Evolutionary conservation across 495 filamentous ascomycete species (phyloP).

Genomic region (Aspergillus steynii): DNA sequence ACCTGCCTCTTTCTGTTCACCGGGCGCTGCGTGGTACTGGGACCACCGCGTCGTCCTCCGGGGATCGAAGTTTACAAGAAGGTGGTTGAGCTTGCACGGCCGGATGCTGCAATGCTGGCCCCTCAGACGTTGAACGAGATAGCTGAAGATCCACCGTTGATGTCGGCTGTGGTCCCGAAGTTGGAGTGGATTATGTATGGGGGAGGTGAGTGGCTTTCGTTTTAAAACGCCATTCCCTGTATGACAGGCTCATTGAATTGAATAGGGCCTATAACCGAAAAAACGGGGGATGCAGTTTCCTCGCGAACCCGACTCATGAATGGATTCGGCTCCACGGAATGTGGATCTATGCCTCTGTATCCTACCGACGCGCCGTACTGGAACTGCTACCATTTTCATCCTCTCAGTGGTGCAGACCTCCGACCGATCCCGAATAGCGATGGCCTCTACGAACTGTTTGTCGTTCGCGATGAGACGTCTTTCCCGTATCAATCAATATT

Average conservation of each 20-base stretch:
- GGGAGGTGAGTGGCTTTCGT: conserved; percentile 15
- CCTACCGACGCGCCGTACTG: conserved; percentile 41
- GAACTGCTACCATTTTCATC: conserved; percentile 47
- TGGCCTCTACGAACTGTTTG: conserved; percentile 16
- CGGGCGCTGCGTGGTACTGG: conserved; percentile 4
- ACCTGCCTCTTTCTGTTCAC: conserved; percentile 5
- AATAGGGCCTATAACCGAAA: conserved; percentile 5
- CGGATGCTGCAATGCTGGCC: conserved; percentile 15
- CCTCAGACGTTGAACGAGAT: conserved; percentile 20
- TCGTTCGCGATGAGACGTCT: conserved; percentile 3
- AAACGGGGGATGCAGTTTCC: conserved; percentile 19
- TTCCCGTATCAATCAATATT: conserved; percentile 16
- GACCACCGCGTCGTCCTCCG: conserved; percentile 8
- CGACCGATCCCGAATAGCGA: conserved; percentile 15
- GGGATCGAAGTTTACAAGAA: conserved; percentile 7
- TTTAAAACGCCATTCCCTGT: background rate
- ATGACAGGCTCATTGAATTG: background rate
- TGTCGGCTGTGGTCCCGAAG: conserved; percentile 11
- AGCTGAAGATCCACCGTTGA: conserved; percentile 8
- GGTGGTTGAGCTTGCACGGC: background rate
- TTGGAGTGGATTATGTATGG: conserved; percentile 14
- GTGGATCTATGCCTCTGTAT: conserved; percentile 32
- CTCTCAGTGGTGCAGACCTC: conserved; percentile 40
- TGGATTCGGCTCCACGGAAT: conserved; percentile 33
- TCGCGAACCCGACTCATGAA: conserved; percentile 22